phyloP scores from a whole-genome alignment of 345 rosid genomes.

The Citrus sinensis region DNA sequence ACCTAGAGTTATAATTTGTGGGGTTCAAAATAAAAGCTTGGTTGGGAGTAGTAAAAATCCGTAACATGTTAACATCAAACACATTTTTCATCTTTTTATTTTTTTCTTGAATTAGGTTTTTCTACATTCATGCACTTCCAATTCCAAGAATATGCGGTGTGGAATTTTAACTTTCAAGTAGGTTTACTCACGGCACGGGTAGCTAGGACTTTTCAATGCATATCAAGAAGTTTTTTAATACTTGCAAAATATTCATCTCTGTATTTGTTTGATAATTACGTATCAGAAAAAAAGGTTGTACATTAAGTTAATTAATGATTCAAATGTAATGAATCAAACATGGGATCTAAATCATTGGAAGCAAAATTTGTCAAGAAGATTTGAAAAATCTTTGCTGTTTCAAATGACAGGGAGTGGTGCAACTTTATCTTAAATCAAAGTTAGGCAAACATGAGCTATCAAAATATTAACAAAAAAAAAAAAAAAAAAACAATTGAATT shows the following conservation, averaged over 20 bases:
- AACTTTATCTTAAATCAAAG: background rate
- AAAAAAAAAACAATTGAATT: background rate
- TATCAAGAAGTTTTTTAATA: background rate
- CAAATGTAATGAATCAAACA: background rate
- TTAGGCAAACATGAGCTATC: background rate
- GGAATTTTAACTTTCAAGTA: background rate
- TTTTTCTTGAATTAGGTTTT: constrained; percentile 13
- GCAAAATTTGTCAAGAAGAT: background rate
- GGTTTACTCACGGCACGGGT: background rate
- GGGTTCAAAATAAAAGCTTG: constrained; percentile 21
- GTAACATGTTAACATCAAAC: constrained; percentile 7
- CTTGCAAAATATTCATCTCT: too few relatives aligned
- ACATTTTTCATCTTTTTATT: background rate
- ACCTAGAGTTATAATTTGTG: constrained; percentile 6
- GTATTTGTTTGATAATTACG: too few relatives aligned
- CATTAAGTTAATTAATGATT: background rate
- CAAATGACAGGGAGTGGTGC: background rate
- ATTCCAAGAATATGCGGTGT: background rate
- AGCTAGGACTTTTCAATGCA: too few relatives aligned
- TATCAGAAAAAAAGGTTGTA: background rate
- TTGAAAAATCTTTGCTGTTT: background rate
- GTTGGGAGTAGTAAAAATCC: background rate
- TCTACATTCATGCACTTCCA: constrained; percentile 20
- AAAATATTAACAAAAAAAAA: background rate
- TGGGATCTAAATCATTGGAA: background rate